Evolutionary conservation across 768 basidiomycete species (phyloP), one percentile per base, ranked within the genome.

Genomic region (Lactifluus echinatus): DNA sequence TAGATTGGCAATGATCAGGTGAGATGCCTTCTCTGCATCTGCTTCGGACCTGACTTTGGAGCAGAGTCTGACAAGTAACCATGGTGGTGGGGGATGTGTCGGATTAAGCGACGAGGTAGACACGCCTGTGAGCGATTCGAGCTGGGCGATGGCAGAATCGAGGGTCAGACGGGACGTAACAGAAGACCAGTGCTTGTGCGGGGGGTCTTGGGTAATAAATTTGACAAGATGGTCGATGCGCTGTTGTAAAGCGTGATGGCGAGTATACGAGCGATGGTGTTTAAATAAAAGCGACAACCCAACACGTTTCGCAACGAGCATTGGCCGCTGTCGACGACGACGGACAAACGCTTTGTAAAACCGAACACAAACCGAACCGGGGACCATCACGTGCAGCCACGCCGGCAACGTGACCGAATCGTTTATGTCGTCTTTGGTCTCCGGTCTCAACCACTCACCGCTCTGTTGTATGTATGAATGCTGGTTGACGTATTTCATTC

Each of bases 11-110:
- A 75, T 68, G 3, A 76, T 71, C 23, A 85, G 67, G 50, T 76
- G 63, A 33, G 79, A 62, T 1, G 73, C 70, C 0, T 72, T 72
- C 19, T 69, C 67, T 0, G 80, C 82, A 23, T 85, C 76, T 15
- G 55, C 55, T 1, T 73, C 66, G 0, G 77, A 75, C n/a, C 65
- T 69, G 11, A 82, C 71, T 65, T 75, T 78, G 74, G 66, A 69
- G 15, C 77, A 68, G 40, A 85, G 70, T 44, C 76, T 73, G 29
- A 86, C 67, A 11, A 78, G 65, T n/a, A 83, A 68, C 83, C 83
- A 87, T 0, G 74, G 61, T 0, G 85, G 84, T 12, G 61, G 62
- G 5, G 14, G 39, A n/a, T 17, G 17, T 15, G 14, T 26, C 2
- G 24, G 11, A 39, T 31, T 8, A 10, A n/a, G 44, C 31, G 8